Evolutionary conservation across 495 filamentous ascomycete genomes (phyloP), one percentile per base, ranked within the genome.

Genomic region (Penicillium nucicola): DNA sequence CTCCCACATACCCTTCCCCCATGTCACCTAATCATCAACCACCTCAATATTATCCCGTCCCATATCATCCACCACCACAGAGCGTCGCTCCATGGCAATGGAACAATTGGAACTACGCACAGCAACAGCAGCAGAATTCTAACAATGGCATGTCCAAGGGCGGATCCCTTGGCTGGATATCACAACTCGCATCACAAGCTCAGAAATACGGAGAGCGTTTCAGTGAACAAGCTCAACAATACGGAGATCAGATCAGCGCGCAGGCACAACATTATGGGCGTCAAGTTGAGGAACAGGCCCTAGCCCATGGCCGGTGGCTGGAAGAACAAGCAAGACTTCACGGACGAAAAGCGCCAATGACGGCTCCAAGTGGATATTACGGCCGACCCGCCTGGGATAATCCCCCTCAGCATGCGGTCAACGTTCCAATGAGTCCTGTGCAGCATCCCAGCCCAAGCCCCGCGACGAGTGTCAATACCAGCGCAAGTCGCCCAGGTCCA

Each of bases 121-220:
- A 55, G 15, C 54, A 58, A 17, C 69, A 65, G 45, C 54, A 55
- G 14, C 67, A 65, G 42, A 58, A 58, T 43, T 50, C 48, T 14
- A 60, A 45, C 17, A 50, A 58, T 6, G 37, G 53, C 13, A 47
- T 43, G 7, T 53, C 60, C 18, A 71, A 71, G 50, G 45, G 63
- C 14, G 67, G 70, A 0, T 49, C 69, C 3, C 31, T 71, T 1
- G 65, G 66, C 9, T 75, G 70, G 70, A 60, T 74, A 15, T 56
- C 70, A 0, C 56, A 59, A 10, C 57, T 77, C 13, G 68, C 67
- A 36, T 55, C 63, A 2, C 64, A 71, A 38, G 73, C 71, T 9
- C 73, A 76, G 47, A 69, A 71, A 31, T 76, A 76, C 39, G 73
- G 71, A 3, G 73, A 75, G 37, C 70, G 67, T 4, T 69, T 76